These are phyloP conservation scores for Fragilariopsis cylindrus DNA, from an alignment of 108 stramenopile species.

Conservation along the genomic window DNA sequence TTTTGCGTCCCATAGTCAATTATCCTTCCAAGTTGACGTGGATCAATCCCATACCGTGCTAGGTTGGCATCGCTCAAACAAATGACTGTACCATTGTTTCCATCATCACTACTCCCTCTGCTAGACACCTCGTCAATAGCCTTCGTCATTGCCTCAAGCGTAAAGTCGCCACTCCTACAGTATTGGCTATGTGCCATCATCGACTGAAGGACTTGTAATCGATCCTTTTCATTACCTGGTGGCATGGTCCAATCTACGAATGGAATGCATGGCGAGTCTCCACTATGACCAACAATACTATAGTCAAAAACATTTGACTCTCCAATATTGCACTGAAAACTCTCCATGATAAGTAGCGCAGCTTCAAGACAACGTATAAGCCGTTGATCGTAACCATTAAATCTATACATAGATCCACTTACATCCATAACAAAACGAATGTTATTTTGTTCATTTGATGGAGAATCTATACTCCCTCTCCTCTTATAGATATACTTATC, in stretches of 20 bases:
- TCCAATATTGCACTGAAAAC: conserved; percentile 48
- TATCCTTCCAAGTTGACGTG: conserved; percentile 48
- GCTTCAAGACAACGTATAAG: conserved; percentile 80
- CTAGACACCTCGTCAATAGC: conserved; percentile 49
- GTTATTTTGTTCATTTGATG: conserved; percentile 7
- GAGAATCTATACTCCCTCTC: conserved; percentile 53
- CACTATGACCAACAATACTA: conserved; percentile 78
- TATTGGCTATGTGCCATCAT: conserved; percentile 94
- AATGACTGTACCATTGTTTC: conserved; percentile 59
- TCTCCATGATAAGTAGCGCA: conserved; percentile 86
- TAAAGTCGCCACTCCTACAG: conserved; percentile 77
- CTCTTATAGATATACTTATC: conserved; percentile 86
- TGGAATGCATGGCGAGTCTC: conserved; percentile 56
- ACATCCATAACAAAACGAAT: conserved; percentile 80
- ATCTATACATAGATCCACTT: conserved; percentile 88
- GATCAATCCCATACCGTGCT: conserved; percentile 75
- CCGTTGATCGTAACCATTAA: conserved; percentile 85
- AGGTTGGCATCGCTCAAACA: conserved; percentile 88
- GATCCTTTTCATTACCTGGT: conserved; percentile 53
- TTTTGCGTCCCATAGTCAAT: conserved; percentile 32
- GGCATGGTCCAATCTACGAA: conserved; percentile 56
- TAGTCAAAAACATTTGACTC: conserved; percentile 49
- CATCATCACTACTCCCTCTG: conserved; percentile 22
- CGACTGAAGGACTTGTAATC: conserved; percentile 64
- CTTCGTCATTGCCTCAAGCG: conserved; percentile 76